Conservation (phyloP, 1,284 basidiomycete genomes). For the Psilocybe mexicana region DNA sequence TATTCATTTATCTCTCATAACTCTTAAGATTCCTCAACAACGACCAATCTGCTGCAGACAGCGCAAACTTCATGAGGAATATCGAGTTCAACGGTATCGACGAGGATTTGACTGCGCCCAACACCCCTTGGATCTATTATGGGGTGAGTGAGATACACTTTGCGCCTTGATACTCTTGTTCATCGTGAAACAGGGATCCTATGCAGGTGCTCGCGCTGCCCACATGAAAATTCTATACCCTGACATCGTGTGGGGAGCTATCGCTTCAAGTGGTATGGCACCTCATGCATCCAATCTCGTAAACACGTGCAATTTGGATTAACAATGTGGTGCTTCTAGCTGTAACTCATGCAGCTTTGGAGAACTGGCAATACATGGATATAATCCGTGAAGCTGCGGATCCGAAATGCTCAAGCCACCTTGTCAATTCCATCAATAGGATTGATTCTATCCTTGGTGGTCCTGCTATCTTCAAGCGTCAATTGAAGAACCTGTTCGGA, state of each 20-base stretch:
- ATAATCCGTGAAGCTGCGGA: conserved; percentile 80
- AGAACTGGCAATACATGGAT: conserved; percentile 87
- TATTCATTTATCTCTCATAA: background rate
- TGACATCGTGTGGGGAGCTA: conserved; percentile 87
- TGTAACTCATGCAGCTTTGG: conserved; percentile 72
- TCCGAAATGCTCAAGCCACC: conserved; percentile 66
- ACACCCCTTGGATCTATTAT: conserved; percentile 92
- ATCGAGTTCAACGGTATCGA: conserved; percentile 76
- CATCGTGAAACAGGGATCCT: conserved; percentile 60
- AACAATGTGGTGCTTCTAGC: conserved; percentile 34
- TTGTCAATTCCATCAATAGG: conserved; percentile 63
- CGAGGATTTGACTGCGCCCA: conserved; percentile 66
- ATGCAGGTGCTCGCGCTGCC: conserved; percentile 92
- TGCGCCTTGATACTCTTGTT: background rate
- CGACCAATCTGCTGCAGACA: conserved; percentile 88
- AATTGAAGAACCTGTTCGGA: conserved; percentile 75
- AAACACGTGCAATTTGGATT: background rate
- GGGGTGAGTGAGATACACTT: conserved; percentile 51
- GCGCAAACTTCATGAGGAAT: conserved; percentile 85
- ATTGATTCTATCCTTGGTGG: conserved; percentile 37
- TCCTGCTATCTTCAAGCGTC: conserved; percentile 35
- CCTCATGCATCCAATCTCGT: conserved; percentile 5
- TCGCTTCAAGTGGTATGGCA: conserved; percentile 80
- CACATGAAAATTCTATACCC: conserved; percentile 91
- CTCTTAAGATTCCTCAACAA: conserved; percentile 81